Evolutionary conservation across 345 rosid species (phyloP), one percentile per base, ranked within the genome.

Genomic region (Populus euphratica): DNA sequence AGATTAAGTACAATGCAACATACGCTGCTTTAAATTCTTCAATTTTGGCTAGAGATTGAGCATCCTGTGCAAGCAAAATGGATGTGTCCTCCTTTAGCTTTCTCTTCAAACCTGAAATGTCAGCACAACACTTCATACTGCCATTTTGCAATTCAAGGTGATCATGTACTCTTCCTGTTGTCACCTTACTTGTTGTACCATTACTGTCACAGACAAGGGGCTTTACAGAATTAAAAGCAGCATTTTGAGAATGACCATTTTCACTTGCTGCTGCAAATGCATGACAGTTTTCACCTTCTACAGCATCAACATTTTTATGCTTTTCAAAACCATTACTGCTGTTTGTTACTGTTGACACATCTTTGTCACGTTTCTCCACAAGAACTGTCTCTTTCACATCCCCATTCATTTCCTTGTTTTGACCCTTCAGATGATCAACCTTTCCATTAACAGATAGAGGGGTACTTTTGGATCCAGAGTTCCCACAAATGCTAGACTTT

Each of bases 1-100:
- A 67, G 70, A 31, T 67, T 3, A 67, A 36, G 21, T 16, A 36
- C 8, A 81, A 80, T 62, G 62, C 3, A 5, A 80, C 92, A 39
- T 94, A 96, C 99, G 76, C 83, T 84, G 90, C 88, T 85, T 94
- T 90, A 73, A 92, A 79, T 67, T 87, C 89, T 88, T 89, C 84
- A 75, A 92, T 85, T 84, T 90, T 84, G 23, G 81, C 86, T 64
- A 27, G 86, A 78, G 93, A 91, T 77, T 85, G 83, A 78, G 82
- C 73, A 78, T 96, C 94, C 75, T 85, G 88, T 56, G 90, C 86
- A 38, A 91, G 83, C 85, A 94, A 87, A 83, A 85, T 81, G 86
- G 90, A 88, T 73, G 85, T 75, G 7, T 81, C 84, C 52, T 84
- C 82, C 36, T 83, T 80, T 68, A 74, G 63, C 83, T 86, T 89